Conservation (phyloP, 2,329 filamentous ascomycete genomes). For the Pseudogymnoascus sp. region DNA sequence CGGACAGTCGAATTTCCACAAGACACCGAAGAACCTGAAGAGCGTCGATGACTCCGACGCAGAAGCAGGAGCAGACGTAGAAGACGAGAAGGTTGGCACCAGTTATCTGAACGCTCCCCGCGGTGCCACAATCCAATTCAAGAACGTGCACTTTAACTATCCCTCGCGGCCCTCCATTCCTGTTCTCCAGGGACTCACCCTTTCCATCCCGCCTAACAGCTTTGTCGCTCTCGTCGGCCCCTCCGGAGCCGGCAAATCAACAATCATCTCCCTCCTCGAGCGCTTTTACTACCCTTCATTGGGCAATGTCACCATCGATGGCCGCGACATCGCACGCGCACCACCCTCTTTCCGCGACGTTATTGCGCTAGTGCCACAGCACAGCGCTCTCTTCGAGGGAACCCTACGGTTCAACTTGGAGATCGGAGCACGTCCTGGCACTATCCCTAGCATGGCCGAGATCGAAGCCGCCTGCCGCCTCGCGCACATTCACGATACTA, state of each 20-base stretch:
- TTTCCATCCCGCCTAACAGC: constrained; percentile 50
- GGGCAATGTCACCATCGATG: constrained; percentile 26
- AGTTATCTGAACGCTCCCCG: constrained; percentile 14
- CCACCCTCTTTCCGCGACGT: constrained; percentile 38
- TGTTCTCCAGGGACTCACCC: constrained; percentile 49
- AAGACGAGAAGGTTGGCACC: constrained; percentile 29
- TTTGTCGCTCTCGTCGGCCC: constrained; percentile 58
- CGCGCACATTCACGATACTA: constrained; percentile 63
- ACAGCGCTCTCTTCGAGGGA: constrained; percentile 48
- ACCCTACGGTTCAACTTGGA: constrained; percentile 48
- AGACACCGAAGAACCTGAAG: constrained; percentile 23
- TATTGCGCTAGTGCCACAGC: constrained; percentile 49
- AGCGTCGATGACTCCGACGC: constrained; percentile 27
- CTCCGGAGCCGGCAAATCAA: constrained; percentile 60
- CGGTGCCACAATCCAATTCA: constrained; percentile 41
- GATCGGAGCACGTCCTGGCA: constrained; percentile 45
- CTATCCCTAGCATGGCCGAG: constrained; percentile 48
- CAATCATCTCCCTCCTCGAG: constrained; percentile 49
- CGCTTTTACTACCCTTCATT: constrained; percentile 39
- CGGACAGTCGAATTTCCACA: constrained; percentile 7
- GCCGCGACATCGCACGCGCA: constrained; percentile 36
- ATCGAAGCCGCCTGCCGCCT: constrained; percentile 59
- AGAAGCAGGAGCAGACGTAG: constrained; percentile 23
- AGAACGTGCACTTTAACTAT: constrained; percentile 56
- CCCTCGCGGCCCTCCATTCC: constrained; percentile 50